Conservation (phyloP, 306 rosid species). For the Trifolium repens region DNA sequence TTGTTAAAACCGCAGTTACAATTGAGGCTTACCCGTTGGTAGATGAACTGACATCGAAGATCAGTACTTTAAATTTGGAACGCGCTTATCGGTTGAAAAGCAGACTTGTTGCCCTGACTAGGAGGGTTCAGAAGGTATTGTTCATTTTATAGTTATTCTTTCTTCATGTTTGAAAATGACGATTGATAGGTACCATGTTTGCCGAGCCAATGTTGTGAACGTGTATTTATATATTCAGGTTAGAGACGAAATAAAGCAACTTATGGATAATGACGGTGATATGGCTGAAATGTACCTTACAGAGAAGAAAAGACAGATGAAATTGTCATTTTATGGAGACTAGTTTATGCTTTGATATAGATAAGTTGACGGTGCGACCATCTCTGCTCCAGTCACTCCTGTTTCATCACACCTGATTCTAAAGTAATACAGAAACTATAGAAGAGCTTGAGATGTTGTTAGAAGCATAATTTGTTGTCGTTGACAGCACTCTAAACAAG, state of each 20-base stretch:
- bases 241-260: conserved; percentile 99
- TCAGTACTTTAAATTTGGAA: conserved; percentile 96
- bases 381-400: conserved; percentile 40
- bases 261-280: conserved; percentile 99
- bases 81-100: conserved; percentile 95
- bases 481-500: conserved; percentile 95
- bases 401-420: too few relatives aligned
- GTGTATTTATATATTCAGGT: conserved; percentile 59
- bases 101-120: conserved; percentile 95
- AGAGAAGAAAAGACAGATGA: conserved; percentile 90
- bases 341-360: conserved; percentile 78
- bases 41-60: conserved; percentile 61
- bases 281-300: conserved; percentile 99
- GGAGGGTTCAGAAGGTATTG: conserved; percentile 97
- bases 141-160: conserved; percentile 38
- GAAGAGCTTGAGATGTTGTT: conserved; percentile 99
- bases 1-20: too few relatives aligned
- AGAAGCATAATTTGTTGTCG: conserved; percentile 97
- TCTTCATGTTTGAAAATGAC: conserved; percentile 34
- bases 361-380: neutral
- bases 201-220: conserved; percentile 30
- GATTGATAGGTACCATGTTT: conserved; percentile 25
- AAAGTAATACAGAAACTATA: conserved; percentile 73
- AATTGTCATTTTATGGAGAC: conserved; percentile 78
- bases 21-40: too few relatives aligned